Evolutionary conservation across 805 yeast species (phyloP).

Genomic region (Candida ascalaphidarum): DNA sequence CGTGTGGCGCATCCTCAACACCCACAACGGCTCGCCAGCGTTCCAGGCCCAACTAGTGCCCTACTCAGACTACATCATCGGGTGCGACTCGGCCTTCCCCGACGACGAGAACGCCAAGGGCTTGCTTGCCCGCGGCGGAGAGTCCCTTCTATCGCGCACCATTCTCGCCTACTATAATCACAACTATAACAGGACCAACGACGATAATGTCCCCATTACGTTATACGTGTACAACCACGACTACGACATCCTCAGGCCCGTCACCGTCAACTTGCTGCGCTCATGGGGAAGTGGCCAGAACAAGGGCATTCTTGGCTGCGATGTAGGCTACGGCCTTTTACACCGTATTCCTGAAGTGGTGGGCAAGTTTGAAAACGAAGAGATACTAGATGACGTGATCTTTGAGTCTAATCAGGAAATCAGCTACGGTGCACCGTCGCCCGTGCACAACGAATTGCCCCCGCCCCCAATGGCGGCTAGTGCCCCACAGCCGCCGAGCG

Average conservation of each 20-base stretch:
- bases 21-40: slow-evolving; percentile 75
- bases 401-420: slow-evolving; percentile 18
- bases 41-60: slow-evolving; percentile 75
- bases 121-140: slow-evolving; percentile 79
- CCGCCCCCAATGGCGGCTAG: slow-evolving; percentile 4
- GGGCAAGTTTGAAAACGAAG: slow-evolving; percentile 36
- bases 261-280: slow-evolving; percentile 58
- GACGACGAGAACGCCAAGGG: slow-evolving; percentile 55
- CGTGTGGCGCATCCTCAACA: slow-evolving; percentile 79
- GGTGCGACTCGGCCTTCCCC: slow-evolving; percentile 46
- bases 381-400: slow-evolving; percentile 23
- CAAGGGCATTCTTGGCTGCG: slow-evolving; percentile 81
- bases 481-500: slow-evolving; percentile 6
- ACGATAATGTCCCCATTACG: slow-evolving; percentile 31
- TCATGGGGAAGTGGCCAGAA: slow-evolving; percentile 60
- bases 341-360: slow-evolving; percentile 75
- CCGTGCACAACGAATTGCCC: slow-evolving; percentile 1
- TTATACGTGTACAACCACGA: slow-evolving; percentile 76
- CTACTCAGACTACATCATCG: slow-evolving; percentile 81
- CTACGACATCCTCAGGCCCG: slow-evolving; percentile 78
- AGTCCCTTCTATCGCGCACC: slow-evolving; percentile 62
- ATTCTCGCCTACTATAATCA: slow-evolving; percentile 50
- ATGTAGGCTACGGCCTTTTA: slow-evolving; percentile 86
- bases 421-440: slow-evolving; percentile 7
- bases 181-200: slow-evolving; percentile 21